These are phyloP conservation scores for Lichtheimia corymbifera DNA, from an alignment of 371 early-diverging fungal genomes.

Conservation along the genomic window DNA sequence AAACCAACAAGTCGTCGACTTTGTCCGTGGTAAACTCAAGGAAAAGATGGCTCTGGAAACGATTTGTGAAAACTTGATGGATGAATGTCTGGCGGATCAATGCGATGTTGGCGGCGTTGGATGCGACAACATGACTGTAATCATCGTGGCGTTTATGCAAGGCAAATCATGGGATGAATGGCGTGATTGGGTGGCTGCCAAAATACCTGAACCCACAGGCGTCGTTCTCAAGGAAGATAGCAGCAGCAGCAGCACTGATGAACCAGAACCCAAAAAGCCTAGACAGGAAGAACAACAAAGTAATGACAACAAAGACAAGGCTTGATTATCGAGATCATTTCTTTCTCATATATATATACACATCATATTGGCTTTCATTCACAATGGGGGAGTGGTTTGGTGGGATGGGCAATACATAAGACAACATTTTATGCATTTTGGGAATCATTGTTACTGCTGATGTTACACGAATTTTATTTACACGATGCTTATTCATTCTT, in stretches of 20 bases:
- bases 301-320: constrained; percentile 1
- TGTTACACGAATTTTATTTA: not conserved
- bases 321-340: not conserved
- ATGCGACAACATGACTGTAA: constrained; percentile 98
- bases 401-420: too few relatives aligned
- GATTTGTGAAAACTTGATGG: constrained; percentile 90
- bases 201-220: constrained; percentile 6
- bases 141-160: constrained; percentile 85
- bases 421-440: too few relatives aligned
- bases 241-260: not conserved
- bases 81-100: constrained; percentile 84
- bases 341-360: not conserved
- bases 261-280: constrained; percentile 14
- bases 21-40: constrained; percentile 68
- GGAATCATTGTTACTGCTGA: too few relatives aligned
- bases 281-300: not conserved
- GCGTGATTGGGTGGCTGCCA: constrained; percentile 41
- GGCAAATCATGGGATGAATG: constrained; percentile 74
- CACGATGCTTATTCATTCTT: not conserved
- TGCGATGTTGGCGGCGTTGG: constrained; percentile 88
- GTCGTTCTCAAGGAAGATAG: constrained; percentile 9
- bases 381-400: not conserved
- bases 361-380: not conserved
- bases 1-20: constrained; percentile 86
- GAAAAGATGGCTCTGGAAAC: constrained; percentile 51